Conservation (phyloP, 2,329 filamentous ascomycete species). For the Chrysosporium queenslandicum region DNA sequence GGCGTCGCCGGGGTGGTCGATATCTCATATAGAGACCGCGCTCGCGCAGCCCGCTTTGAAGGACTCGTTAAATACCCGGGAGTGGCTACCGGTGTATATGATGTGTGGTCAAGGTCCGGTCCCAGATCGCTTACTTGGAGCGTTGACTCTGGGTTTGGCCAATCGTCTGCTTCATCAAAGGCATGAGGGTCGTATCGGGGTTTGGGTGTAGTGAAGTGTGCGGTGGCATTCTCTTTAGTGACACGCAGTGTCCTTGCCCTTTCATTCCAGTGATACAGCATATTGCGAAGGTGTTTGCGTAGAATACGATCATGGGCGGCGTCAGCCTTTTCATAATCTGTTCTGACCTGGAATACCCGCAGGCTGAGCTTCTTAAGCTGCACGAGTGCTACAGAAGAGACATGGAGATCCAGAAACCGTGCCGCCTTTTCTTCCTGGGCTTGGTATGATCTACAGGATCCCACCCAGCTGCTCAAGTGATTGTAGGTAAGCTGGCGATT, state of each 20-base stretch:
- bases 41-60: conserved; percentile 38
- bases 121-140: conserved; percentile 32
- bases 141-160: conserved; percentile 29
- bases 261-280: conserved; percentile 48
- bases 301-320: conserved; percentile 45
- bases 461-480: conserved; percentile 31
- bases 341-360: conserved; percentile 46
- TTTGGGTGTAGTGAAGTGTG: conserved; percentile 9
- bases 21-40: conserved; percentile 32
- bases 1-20: conserved; percentile 40
- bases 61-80: conserved; percentile 38
- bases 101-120: conserved; percentile 24
- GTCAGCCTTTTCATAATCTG: conserved; percentile 43
- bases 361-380: conserved; percentile 49
- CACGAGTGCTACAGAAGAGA: conserved; percentile 38
- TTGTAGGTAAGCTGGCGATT: conserved; percentile 31
- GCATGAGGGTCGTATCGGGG: conserved; percentile 2
- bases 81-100: conserved; percentile 31
- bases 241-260: conserved; percentile 30
- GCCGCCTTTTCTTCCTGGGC: conserved; percentile 38
- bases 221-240: conserved; percentile 22
- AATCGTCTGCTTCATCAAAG: conserved; percentile 20
- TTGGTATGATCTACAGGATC: conserved; percentile 26
- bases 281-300: conserved; percentile 45
- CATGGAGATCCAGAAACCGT: conserved; percentile 38